phyloP scores from a whole-genome alignment of 257 asterid species.

The Eustoma russellianum region DNA sequence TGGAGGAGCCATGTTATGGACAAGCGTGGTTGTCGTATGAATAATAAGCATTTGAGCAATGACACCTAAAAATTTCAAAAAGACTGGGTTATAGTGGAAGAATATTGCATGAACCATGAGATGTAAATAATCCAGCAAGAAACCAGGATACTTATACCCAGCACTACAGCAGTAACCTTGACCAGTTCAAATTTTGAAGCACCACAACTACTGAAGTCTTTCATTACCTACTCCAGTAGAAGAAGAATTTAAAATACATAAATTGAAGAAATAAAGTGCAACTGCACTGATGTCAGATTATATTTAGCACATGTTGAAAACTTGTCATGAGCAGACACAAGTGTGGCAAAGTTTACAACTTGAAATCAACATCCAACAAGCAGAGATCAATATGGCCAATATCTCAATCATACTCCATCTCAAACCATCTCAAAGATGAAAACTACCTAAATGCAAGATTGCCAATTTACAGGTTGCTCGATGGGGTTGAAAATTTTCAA shows the following conservation, averaged over 20 bases:
- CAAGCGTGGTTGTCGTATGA: slow-evolving; percentile 37
- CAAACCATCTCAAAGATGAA: too few species aligned
- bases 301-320: too few species aligned
- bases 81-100: not conserved
- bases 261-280: too few species aligned
- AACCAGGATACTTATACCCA: slow-evolving; percentile 33
- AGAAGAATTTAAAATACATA: not conserved
- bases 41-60: slow-evolving; percentile 32
- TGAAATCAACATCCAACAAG: too few species aligned
- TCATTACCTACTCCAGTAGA: slow-evolving; percentile 31
- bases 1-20: slow-evolving; percentile 81
- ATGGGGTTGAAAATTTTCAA: too few species aligned
- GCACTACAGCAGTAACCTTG: slow-evolving; percentile 27
- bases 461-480: too few species aligned
- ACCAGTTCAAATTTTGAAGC: slow-evolving; percentile 32
- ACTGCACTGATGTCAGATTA: too few species aligned
- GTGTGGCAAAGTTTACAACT: too few species aligned
- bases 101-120: not conserved
- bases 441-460: too few species aligned
- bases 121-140: not conserved
- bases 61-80: slow-evolving; percentile 31
- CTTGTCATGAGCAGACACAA: too few species aligned
- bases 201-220: slow-evolving; percentile 38
- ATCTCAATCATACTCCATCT: too few species aligned
- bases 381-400: too few species aligned